phyloP scores from a whole-genome alignment of 768 basidiomycete genomes.

The Hysterangium stoloniferum region DNA sequence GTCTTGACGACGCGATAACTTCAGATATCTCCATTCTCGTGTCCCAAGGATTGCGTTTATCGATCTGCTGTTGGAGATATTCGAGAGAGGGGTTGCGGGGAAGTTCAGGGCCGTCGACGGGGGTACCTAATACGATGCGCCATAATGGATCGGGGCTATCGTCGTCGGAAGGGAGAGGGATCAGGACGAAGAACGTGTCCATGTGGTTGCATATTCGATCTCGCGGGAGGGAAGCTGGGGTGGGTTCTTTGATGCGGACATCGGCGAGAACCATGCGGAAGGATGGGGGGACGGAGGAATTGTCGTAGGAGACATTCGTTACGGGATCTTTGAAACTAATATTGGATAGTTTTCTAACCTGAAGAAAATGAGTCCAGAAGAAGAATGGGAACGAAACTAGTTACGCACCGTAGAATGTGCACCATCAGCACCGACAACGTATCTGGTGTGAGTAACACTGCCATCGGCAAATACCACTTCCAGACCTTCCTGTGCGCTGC shows the following conservation, averaged over 20 bases:
- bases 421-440: conserved; percentile 47
- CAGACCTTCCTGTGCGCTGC: conserved; percentile 13
- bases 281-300: neutral
- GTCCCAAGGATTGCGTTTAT: conserved; percentile 19
- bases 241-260: conserved; percentile 29
- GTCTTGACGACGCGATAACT: conserved; percentile 4
- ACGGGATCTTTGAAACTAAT: conserved; percentile 37
- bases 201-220: conserved; percentile 22
- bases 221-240: conserved; percentile 18
- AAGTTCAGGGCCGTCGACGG: conserved; percentile 26
- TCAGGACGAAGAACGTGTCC: conserved; percentile 28
- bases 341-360: conserved; percentile 37
- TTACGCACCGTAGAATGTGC: conserved; percentile 35
- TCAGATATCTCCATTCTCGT: neutral
- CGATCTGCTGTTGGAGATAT: conserved; percentile 36
- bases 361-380: neutral
- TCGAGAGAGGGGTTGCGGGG: conserved; percentile 30
- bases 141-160: conserved; percentile 24
- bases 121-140: conserved; percentile 35
- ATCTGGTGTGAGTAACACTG: conserved; percentile 33
- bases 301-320: conserved; percentile 4
- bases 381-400: neutral
- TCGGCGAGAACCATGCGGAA: conserved; percentile 6
- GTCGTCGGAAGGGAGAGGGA: conserved; percentile 29
- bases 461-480: conserved; percentile 43